Conservation (phyloP, 176 grass and related monocot genomes). For the Carex kokanica region DNA sequence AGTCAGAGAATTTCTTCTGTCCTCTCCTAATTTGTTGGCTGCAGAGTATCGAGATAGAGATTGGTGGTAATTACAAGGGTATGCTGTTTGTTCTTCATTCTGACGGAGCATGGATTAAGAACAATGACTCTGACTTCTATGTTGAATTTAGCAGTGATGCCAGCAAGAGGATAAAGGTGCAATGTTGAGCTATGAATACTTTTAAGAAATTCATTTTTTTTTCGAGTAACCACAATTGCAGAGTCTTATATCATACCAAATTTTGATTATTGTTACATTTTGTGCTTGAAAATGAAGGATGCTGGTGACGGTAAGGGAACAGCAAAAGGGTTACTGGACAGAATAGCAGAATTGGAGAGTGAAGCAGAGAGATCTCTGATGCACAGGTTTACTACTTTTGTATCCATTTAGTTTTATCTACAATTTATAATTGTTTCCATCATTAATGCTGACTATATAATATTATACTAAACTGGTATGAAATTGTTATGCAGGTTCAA, state of each 20-base stretch:
- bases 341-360: constrained; percentile 80
- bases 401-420: constrained; percentile 7
- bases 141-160: constrained; percentile 50
- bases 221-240: not conserved
- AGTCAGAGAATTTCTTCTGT: not conserved
- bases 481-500: constrained; percentile 62
- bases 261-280: constrained; percentile 23
- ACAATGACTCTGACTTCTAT: constrained; percentile 82
- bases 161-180: constrained; percentile 53
- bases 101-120: constrained; percentile 82
- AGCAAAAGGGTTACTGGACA: constrained; percentile 66
- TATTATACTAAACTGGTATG: constrained; percentile 2
- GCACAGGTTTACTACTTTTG: constrained; percentile 62
- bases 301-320: constrained; percentile 69
- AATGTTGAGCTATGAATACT: not conserved
- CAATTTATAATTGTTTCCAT: constrained; percentile 16
- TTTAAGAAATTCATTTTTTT: not conserved
- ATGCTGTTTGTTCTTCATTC: constrained; percentile 81
- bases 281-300: constrained; percentile 48
- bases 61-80: constrained; percentile 63
- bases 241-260: not conserved
- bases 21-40: constrained; percentile 18
- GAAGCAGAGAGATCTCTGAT: constrained; percentile 95
- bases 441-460: not conserved
- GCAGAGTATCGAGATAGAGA: constrained; percentile 77